phyloP scores from a whole-genome alignment of 2,329 filamentous ascomycete species.

The Thelonectria rubi region DNA sequence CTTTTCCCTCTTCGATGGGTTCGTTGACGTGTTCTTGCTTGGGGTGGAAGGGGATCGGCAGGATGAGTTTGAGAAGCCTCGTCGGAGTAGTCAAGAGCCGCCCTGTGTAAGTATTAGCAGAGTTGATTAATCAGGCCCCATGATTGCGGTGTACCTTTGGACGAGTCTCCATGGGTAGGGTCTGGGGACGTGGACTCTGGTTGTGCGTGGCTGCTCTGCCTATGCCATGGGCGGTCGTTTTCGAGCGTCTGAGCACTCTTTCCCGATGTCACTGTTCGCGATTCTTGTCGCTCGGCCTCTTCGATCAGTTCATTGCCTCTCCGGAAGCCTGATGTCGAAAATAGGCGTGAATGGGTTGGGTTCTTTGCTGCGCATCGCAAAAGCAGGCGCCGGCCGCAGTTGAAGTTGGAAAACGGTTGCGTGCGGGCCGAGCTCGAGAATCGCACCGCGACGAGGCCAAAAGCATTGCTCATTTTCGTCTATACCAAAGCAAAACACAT shows the following conservation, averaged over 20 bases:
- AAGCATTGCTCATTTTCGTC: slow-evolving; percentile 33
- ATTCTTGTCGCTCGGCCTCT: slow-evolving; percentile 34
- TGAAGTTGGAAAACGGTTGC: slow-evolving; percentile 10
- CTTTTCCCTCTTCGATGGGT: slow-evolving; percentile 48
- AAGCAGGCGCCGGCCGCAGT: slow-evolving; percentile 16
- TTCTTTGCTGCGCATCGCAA: slow-evolving; percentile 11
- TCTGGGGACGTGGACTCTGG: slow-evolving; percentile 25
- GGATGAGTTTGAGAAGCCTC: slow-evolving; percentile 79
- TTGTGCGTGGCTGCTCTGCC: slow-evolving; percentile 29
- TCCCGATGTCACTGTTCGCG: slow-evolving; percentile 35
- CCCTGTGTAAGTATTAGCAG: slow-evolving; percentile 52
- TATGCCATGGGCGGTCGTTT: slow-evolving; percentile 43
- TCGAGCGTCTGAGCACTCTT: slow-evolving; percentile 38
- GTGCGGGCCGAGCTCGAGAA: slow-evolving; percentile 27
- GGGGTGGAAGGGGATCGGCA: slow-evolving; percentile 68
- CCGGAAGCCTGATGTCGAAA: slow-evolving; percentile 33
- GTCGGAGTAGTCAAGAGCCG: slow-evolving; percentile 84
- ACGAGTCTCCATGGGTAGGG: slow-evolving; percentile 30
- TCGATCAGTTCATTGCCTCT: slow-evolving; percentile 29
- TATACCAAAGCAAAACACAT: neutral
- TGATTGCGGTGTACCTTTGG: slow-evolving; percentile 32
- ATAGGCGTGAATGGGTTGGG: slow-evolving; percentile 25
- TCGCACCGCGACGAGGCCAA: slow-evolving; percentile 32
- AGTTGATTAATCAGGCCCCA: too few species aligned
- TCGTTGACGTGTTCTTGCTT: slow-evolving; percentile 53